Base-by-base conservation (phyloP, 176 grass and related monocot species). In the Areca catechu region DNA sequence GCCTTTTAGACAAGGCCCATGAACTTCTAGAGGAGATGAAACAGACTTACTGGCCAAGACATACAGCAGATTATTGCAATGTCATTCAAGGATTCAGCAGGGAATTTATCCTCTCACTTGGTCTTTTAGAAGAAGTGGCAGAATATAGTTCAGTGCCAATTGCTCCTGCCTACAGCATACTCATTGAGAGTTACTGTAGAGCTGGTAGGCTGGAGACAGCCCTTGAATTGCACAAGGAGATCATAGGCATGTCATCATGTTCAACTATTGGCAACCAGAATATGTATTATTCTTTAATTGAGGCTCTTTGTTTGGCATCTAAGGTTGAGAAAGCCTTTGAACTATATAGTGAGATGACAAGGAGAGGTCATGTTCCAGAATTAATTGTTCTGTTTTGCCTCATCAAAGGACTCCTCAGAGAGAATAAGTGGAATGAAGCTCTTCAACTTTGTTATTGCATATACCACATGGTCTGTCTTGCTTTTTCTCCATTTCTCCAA, bases 1-100 rank as follows among this genome's bases (percentile, higher is more conserved):
- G 81, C 24, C 78, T 85, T 83, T 90, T 92, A 58, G 93, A 98
- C 34, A 20, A 83, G 16, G 93, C 84, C 14, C 78, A 62, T 58
- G 63, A 69, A 72, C 55, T 98, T 60, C 81, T 98, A 12, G 74
- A 66, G 75, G 93, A 98, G 76, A 98, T 98, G 93, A 98, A 88
- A 48, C 93, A 92, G 49, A 98, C 87, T 50, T 84, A 85, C 74
- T 98, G 93, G 93, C 93, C 93, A 7, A 89, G 73, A 67, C 78
- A 85, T 72, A 24, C 83, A 50, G 71, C 77, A 72, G 81, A 81
- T 30, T 85, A 88, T 56, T 17, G 19, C 49, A 25, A 68, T 47
- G 62, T 71, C 23, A 74, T 88, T 74, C 78, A 83, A 74, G 93
- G 93, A 53, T 92, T 92, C 74, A 98, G 84, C 76, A 85, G 78